Conservation (phyloP, 2,329 filamentous ascomycete genomes). For the Ceratocystis lukuohia region DNA sequence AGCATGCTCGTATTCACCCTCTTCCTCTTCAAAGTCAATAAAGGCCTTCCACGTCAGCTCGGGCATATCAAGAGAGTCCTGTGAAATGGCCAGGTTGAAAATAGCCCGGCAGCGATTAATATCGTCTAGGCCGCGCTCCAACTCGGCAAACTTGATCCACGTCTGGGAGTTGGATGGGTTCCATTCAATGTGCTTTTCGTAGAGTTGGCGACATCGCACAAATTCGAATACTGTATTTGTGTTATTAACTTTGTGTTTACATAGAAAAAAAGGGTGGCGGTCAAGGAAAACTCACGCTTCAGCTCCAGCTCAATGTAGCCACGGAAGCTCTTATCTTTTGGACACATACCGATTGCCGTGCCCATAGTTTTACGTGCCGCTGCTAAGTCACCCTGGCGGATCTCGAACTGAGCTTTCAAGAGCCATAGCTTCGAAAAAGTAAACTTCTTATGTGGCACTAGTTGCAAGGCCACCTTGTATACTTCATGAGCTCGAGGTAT, state of each 20-base stretch:
- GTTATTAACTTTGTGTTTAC: neutral
- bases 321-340: conserved; percentile 89
- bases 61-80: conserved; percentile 84
- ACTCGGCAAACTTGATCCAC: conserved; percentile 92
- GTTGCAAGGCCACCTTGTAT: conserved; percentile 72
- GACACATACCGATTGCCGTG: conserved; percentile 81
- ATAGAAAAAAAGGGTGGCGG: neutral
- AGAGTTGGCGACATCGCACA: conserved; percentile 74
- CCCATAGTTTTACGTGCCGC: conserved; percentile 79
- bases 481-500: conserved; percentile 69
- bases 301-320: conserved; percentile 88
- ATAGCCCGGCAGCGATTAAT: conserved; percentile 77
- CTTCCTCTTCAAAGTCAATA: conserved; percentile 96
- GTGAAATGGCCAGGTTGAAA: conserved; percentile 76
- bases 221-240: conserved; percentile 64
- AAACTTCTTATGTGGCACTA: conserved; percentile 92
- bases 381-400: conserved; percentile 70
- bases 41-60: conserved; percentile 96
- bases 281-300: conserved; percentile 34
- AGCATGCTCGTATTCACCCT: conserved; percentile 76
- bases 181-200: conserved; percentile 88
- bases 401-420: conserved; percentile 82
- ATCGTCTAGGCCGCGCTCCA: conserved; percentile 85
- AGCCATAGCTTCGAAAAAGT: conserved; percentile 97
- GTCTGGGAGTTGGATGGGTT: conserved; percentile 82